Base-by-base conservation (phyloP, 2,329 filamentous ascomycete genomes). In the Cladobotryum protrusum region DNA sequence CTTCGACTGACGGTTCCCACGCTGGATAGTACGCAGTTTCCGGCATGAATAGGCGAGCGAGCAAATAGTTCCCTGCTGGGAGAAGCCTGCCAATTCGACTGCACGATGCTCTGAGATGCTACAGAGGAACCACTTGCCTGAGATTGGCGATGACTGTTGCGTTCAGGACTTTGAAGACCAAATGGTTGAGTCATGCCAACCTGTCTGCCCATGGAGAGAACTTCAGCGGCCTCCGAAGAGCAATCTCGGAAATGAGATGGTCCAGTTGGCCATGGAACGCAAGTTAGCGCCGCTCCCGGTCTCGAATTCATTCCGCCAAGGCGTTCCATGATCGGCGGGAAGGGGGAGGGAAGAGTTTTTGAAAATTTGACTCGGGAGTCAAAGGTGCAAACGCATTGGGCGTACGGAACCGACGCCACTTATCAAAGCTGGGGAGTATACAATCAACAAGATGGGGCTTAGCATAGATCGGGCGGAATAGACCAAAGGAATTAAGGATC, bases 211-310 rank as follows among this genome's bases (percentile, higher is more conserved):
- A 45, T 29, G 6, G 42, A 41, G 41, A 43, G 24, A 12, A 43
- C 12, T n/a, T 43, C 41, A 24, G 32, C 17, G 37, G 46, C 15
- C 17, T 52, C 50, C 14, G 43, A 20, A 12, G 47, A 52, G 50
- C 47, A 52, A 9, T 49, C 34, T 6, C 47, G 43, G 14, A 49
- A 42, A 34, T 47, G 50, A 40, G 37, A 19, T n/a, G 50, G 34
- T 11, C 42, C 29, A 7, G 45, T 34, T 14, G 46, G 32, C 50
- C 46, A 52, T 4, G 50, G 47, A 13, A 43, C 34, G 29, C 20
- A 43, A 8, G 46, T 45, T 37, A 52, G 33, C 29, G 45, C 40
- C 29, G 46, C 45, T 19, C 40, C 51, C 14, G 43, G 33, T 29
- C 51, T 53, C 34, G 51, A 43, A 19, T 12, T 18, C 17, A 47